phyloP scores from a whole-genome alignment of 2,329 filamentous ascomycete species.

The Orbilia blumenaviensis region DNA sequence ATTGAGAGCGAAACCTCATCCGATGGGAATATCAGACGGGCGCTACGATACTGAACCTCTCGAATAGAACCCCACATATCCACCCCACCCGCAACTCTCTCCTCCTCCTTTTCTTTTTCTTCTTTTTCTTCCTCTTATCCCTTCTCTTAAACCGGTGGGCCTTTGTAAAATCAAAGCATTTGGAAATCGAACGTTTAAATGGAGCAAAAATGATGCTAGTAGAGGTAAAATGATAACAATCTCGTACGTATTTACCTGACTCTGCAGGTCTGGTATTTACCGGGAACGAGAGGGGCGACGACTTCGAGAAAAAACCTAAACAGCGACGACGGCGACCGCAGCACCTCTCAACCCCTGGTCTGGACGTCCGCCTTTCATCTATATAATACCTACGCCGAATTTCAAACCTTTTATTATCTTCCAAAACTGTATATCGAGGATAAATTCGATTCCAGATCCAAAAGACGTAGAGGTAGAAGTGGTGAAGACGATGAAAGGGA shows the following conservation, averaged over 20 bases:
- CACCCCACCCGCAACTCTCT: neutral
- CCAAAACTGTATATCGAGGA: conserved; percentile 14
- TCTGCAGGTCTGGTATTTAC: conserved; percentile 33
- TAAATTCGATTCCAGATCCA: conserved; percentile 34
- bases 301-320: conserved; percentile 23
- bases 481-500: conserved; percentile 20
- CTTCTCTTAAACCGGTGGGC: conserved; percentile 5
- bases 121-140: neutral
- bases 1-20: conserved; percentile 22
- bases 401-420: conserved; percentile 11
- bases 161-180: conserved; percentile 5
- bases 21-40: neutral
- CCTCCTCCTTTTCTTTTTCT: neutral
- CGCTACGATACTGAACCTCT: conserved; percentile 5
- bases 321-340: conserved; percentile 14
- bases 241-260: conserved; percentile 33
- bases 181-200: neutral
- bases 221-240: neutral
- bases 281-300: conserved; percentile 12
- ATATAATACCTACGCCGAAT: neutral
- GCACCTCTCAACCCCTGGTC: conserved; percentile 24
- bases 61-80: neutral
- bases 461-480: conserved; percentile 11
- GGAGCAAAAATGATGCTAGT: neutral
- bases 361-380: conserved; percentile 19